phyloP scores from a whole-genome alignment of 345 rosid genomes.

The Excoecaria agallocha region DNA sequence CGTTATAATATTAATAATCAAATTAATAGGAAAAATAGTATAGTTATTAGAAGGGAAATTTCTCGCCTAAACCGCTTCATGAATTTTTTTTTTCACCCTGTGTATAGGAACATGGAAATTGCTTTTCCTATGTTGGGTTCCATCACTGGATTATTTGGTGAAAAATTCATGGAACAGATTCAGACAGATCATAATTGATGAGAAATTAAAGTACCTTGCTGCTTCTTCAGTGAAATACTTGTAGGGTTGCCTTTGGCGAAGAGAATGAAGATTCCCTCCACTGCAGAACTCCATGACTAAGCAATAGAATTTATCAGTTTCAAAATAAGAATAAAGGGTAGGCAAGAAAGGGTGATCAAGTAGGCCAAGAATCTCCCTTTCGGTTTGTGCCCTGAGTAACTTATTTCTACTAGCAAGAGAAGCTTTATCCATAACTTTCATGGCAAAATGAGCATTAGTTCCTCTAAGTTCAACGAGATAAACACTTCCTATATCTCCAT shows the following conservation, averaged over 20 bases:
- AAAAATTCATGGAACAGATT: too few relatives aligned
- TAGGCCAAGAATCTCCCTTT: conserved; percentile 35
- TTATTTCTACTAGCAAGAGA: conserved; percentile 89
- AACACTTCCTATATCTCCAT: conserved; percentile 81
- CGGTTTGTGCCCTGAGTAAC: conserved; percentile 45
- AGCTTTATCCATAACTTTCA: conserved; percentile 50
- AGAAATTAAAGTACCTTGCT: conserved; percentile 16
- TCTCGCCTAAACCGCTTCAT: too few relatives aligned
- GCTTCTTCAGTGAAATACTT: conserved; percentile 34
- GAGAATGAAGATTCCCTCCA: conserved; percentile 38
- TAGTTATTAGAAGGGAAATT: too few relatives aligned
- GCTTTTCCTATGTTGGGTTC: too few relatives aligned
- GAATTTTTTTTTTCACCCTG: too few relatives aligned
- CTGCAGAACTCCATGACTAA: conserved; percentile 39
- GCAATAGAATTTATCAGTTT: conserved; percentile 36
- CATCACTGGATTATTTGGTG: too few relatives aligned
- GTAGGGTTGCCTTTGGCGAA: conserved; percentile 33
- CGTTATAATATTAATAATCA: not conserved
- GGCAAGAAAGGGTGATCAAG: conserved; percentile 40
- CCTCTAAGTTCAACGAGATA: conserved; percentile 60
- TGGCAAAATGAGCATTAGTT: conserved; percentile 61
- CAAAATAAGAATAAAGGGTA: conserved; percentile 35
- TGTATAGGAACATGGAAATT: too few relatives aligned
- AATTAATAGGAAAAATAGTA: too few relatives aligned
- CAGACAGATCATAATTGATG: too few relatives aligned